Conservation (phyloP, 371 early-diverging fungal genomes). For the Circinella minor region DNA sequence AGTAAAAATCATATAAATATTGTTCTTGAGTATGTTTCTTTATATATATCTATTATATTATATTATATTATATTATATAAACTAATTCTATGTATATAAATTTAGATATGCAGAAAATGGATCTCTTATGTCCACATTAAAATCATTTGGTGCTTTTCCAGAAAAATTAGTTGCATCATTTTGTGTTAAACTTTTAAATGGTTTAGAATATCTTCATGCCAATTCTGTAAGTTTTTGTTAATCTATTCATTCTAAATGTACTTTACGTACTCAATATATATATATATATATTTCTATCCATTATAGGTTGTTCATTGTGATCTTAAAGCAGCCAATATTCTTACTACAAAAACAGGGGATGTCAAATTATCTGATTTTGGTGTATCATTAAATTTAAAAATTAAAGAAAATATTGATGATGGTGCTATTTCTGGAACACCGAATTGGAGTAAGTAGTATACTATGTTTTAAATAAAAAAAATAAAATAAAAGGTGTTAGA, state of each 20-base stretch:
- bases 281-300: too few species aligned
- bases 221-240: conserved; percentile 50
- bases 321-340: conserved; percentile 95
- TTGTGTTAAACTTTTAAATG: conserved; percentile 88
- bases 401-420: conserved; percentile 62
- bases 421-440: conserved; percentile 87
- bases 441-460: conserved; percentile 82
- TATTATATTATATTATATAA: too few species aligned
- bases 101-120: conserved; percentile 89
- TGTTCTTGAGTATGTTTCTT: conserved; percentile 77
- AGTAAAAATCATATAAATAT: conserved; percentile 78
- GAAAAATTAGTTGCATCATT: conserved; percentile 93
- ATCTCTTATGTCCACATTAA: conserved; percentile 85
- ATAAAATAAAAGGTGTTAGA: too few species aligned
- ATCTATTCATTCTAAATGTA: too few species aligned
- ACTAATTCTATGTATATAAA: not conserved
- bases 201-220: conserved; percentile 90
- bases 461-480: too few species aligned
- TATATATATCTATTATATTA: not conserved
- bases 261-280: not conserved
- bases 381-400: conserved; percentile 82
- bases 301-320: conserved; percentile 92
- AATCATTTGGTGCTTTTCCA: conserved; percentile 92
- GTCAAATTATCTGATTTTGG: conserved; percentile 98
- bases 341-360: conserved; percentile 92